Conservation (phyloP, 768 basidiomycete species). For the Podaxis mareebaensis region DNA sequence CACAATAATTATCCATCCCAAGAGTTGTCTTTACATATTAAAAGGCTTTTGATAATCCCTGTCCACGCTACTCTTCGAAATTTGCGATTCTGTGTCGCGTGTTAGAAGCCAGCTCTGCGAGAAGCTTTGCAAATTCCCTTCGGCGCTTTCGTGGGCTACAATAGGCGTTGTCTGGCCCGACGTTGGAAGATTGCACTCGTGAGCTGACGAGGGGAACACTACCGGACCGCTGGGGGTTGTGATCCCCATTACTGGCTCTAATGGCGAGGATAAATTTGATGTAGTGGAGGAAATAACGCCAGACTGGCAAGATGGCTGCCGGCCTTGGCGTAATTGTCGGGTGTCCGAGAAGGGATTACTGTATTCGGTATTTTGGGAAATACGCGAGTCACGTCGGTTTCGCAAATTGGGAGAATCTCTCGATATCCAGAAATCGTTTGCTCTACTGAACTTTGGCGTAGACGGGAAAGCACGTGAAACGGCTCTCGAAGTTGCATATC, state of each 20-base stretch:
- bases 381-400: conserved; percentile 17
- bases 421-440: conserved; percentile 10
- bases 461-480: background rate
- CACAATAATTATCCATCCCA: background rate
- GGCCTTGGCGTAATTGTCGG: conserved; percentile 18
- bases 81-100: conserved; percentile 18
- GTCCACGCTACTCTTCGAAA: conserved; percentile 14
- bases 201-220: background rate
- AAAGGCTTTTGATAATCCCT: background rate
- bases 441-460: background rate
- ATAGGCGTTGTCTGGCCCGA: conserved; percentile 31
- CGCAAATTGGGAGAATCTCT: conserved; percentile 15
- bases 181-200: conserved; percentile 27
- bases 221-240: background rate
- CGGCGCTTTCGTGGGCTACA: conserved; percentile 26
- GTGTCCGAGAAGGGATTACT: conserved; percentile 37
- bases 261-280: conserved; percentile 10
- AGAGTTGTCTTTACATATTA: background rate
- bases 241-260: conserved; percentile 6
- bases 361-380: conserved; percentile 14
- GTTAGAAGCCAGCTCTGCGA: conserved; percentile 28
- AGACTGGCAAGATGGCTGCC: conserved; percentile 12
- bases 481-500: conserved; percentile 45
- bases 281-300: conserved; percentile 2
- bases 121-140: conserved; percentile 26